phyloP scores from a whole-genome alignment of 2,329 filamentous ascomycete genomes.

The Stromatinia cepivora region DNA sequence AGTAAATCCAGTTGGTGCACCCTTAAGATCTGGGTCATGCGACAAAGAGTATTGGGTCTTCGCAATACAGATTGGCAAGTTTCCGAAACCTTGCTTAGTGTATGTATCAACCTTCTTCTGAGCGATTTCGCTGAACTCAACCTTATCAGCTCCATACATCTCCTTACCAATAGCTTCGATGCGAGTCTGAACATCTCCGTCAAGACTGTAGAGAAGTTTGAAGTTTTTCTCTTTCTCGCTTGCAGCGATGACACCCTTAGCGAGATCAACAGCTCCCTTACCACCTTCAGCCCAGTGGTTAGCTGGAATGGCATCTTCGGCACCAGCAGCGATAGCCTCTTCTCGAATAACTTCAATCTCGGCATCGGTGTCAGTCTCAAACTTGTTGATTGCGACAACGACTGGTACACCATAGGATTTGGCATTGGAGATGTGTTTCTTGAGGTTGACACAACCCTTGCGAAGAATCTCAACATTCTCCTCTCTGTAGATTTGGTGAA shows the following conservation, averaged over 20 bases:
- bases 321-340: slow-evolving; percentile 87
- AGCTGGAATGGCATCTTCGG: slow-evolving; percentile 87
- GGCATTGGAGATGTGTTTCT: slow-evolving; percentile 92
- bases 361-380: slow-evolving; percentile 88
- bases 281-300: slow-evolving; percentile 98
- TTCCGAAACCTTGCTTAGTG: slow-evolving; percentile 85
- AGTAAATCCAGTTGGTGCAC: slow-evolving; percentile 90
- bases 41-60: slow-evolving; percentile 98
- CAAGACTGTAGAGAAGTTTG: slow-evolving; percentile 79
- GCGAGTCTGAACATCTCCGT: slow-evolving; percentile 79
- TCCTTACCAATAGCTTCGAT: slow-evolving; percentile 87
- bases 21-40: slow-evolving; percentile 91
- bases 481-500: slow-evolving; percentile 85
- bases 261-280: slow-evolving; percentile 83
- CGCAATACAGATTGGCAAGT: slow-evolving; percentile 92
- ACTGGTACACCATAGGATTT: slow-evolving; percentile 88
- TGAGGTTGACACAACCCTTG: slow-evolving; percentile 87
- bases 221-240: slow-evolving; percentile 83
- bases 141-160: slow-evolving; percentile 90
- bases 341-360: slow-evolving; percentile 88
- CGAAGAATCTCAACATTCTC: slow-evolving; percentile 93
- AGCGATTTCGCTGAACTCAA: slow-evolving; percentile 91
- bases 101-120: slow-evolving; percentile 97
- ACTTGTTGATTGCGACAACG: slow-evolving; percentile 96
- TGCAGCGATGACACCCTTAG: slow-evolving; percentile 80